Evolutionary conservation across 2,329 filamentous ascomycete genomes (phyloP).

Genomic region (Colletotrichum eremochloae): DNA sequence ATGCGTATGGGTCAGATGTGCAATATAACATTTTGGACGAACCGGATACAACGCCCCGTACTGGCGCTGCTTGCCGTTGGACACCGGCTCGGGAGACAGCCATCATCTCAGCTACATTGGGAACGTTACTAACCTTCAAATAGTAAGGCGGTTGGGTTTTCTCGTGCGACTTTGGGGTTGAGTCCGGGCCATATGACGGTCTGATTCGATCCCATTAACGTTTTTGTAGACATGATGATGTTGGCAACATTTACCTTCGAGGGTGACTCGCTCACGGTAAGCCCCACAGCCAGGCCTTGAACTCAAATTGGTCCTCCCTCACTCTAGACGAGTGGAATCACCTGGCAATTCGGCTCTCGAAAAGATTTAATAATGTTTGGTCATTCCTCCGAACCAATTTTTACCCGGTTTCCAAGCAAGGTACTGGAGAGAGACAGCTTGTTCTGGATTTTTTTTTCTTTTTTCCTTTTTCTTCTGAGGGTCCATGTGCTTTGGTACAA

Average conservation of each 20-base stretch:
- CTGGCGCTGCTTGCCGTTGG: not conserved
- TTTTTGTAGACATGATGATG: not conserved
- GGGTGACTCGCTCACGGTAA: constrained; percentile 10
- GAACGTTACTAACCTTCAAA: not conserved
- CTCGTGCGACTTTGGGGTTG: not conserved
- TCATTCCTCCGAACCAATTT: not conserved
- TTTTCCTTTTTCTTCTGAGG: not conserved
- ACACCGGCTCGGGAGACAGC: not conserved
- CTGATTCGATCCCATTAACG: constrained; percentile 11
- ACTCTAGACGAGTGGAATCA: not conserved
- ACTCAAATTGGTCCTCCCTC: constrained; percentile 1
- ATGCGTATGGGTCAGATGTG: not conserved
- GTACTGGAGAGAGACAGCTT: not conserved
- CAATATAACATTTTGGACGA: constrained; percentile 25
- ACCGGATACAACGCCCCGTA: constrained; percentile 14
- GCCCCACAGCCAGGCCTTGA: not conserved
- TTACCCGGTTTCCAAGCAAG: not conserved
- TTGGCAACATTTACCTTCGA: constrained; percentile 5
- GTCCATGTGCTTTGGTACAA: not conserved
- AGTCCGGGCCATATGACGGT: constrained; percentile 7
- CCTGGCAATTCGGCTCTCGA: not conserved
- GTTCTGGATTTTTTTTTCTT: not conserved
- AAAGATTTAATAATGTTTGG: not conserved
- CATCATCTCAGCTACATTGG: not conserved
- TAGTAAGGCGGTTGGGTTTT: constrained; percentile 6